phyloP scores from a whole-genome alignment of 192 early-diverging fungal species.

The Irineochytrium annulatum region DNA sequence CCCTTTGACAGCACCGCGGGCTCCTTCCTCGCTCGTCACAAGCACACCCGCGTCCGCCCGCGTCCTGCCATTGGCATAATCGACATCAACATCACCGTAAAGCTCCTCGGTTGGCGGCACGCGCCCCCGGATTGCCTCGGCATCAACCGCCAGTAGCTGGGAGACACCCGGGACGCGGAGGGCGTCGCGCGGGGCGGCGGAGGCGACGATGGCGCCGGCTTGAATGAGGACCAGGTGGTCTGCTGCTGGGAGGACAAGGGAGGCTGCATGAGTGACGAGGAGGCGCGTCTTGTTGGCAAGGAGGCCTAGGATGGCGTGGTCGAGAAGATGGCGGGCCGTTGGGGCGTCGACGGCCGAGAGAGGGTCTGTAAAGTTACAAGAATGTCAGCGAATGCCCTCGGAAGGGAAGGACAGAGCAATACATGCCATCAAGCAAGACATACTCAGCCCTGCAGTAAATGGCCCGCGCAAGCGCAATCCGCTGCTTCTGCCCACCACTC shows the following conservation, averaged over 20 bases:
- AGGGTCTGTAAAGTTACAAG: too few relatives aligned
- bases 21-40: slow-evolving; percentile 17
- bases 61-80: background rate
- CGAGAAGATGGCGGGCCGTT: slow-evolving; percentile 71
- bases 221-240: slow-evolving; percentile 47
- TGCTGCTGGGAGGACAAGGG: slow-evolving; percentile 16
- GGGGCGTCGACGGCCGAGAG: slow-evolving; percentile 84
- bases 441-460: slow-evolving; percentile 62
- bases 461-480: slow-evolving; percentile 78
- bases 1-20: slow-evolving; percentile 10
- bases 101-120: too few relatives aligned
- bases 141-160: too few relatives aligned
- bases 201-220: slow-evolving; percentile 55
- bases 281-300: slow-evolving; percentile 73
- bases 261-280: slow-evolving; percentile 67
- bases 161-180: too few relatives aligned
- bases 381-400: too few relatives aligned
- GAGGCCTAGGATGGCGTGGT: slow-evolving; percentile 62
- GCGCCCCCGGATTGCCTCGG: too few relatives aligned
- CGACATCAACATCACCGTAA: too few relatives aligned
- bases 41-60: background rate
- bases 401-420: slow-evolving; percentile 60
- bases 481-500: slow-evolving; percentile 84
- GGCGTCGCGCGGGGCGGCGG: too few relatives aligned
- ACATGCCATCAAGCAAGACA: slow-evolving; percentile 67